Evolutionary conservation across 371 early-diverging fungal species (phyloP).

Genomic region (Saksenaea oblongispora): DNA sequence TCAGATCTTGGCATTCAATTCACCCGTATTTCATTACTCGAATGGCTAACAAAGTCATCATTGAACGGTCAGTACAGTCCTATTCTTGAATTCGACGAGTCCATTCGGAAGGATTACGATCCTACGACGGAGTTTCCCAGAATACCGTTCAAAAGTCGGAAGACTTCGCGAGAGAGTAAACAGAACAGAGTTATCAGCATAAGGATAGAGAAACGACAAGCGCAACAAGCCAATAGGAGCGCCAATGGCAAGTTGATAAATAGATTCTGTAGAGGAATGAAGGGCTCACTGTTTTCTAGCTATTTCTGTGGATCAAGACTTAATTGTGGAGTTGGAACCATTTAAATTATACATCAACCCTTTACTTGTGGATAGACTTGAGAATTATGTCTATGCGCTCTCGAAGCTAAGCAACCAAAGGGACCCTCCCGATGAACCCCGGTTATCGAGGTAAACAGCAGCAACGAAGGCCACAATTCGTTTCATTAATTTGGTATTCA

Average conservation of each 20-base stretch:
- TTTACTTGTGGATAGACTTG: constrained; percentile 48
- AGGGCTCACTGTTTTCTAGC: constrained; percentile 12
- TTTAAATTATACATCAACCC: constrained; percentile 54
- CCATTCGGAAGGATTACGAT: constrained; percentile 24
- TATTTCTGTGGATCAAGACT: constrained; percentile 37
- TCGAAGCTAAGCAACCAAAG: background rate
- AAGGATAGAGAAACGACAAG: constrained; percentile 32
- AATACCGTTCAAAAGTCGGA: background rate
- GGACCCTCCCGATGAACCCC: background rate
- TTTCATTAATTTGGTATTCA: background rate
- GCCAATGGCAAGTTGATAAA: constrained; percentile 17
- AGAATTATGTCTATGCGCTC: constrained; percentile 38
- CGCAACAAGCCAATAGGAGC: constrained; percentile 17
- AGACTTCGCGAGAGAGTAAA: background rate
- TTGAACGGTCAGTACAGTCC: constrained; percentile 30
- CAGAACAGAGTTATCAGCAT: constrained; percentile 16
- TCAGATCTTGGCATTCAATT: constrained; percentile 33
- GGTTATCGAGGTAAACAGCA: background rate
- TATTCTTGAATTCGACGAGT: constrained; percentile 37
- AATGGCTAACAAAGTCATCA: constrained; percentile 29
- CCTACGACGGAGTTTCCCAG: constrained; percentile 25
- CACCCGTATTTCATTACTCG: constrained; percentile 23
- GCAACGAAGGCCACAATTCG: background rate
- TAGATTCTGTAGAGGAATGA: background rate
- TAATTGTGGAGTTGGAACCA: constrained; percentile 51